Conservation (phyloP, 148 eudicot species). For the Nepenthes mirabilis region DNA sequence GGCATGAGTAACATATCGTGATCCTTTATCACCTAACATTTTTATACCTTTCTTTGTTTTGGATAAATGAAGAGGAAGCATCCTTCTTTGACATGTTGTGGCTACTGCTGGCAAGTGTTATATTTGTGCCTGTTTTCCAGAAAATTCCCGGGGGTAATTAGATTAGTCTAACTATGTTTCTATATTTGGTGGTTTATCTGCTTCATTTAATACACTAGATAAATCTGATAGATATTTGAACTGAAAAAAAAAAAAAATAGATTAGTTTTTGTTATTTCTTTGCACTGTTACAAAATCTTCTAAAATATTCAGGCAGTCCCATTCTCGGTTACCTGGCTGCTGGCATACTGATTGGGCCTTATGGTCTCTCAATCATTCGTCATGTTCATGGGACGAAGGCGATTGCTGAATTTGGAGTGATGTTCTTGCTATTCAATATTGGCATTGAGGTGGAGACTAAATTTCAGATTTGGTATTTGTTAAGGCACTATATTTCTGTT, state of each 20-base stretch:
- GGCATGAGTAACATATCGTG: neutral
- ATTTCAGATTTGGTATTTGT: conserved; percentile 6
- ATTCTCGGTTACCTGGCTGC: conserved; percentile 97
- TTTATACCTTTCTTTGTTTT: conserved; percentile 5
- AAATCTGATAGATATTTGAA: neutral
- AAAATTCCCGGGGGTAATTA: conserved; percentile 92
- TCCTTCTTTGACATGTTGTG: conserved; percentile 84
- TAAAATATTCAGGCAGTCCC: conserved; percentile 74
- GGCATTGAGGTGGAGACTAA: conserved; percentile 77
- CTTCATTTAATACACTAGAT: neutral
- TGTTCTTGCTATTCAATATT: conserved; percentile 90
- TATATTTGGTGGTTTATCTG: neutral
- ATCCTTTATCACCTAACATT: conserved; percentile 3
- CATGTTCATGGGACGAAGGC: conserved; percentile 97
- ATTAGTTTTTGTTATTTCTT: neutral
- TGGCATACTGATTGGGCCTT: conserved; percentile 98
- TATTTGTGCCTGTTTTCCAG: conserved; percentile 90
- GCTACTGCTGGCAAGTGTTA: conserved; percentile 95
- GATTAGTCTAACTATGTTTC: neutral
- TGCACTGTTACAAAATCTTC: too few species aligned
- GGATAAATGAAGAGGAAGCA: conserved; percentile 97
- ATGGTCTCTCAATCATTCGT: conserved; percentile 93
- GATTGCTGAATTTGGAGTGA: conserved; percentile 97
- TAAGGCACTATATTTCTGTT: neutral
- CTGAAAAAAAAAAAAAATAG: too few species aligned